phyloP scores from a whole-genome alignment of 306 rosid genomes.

The Trifolium repens region DNA sequence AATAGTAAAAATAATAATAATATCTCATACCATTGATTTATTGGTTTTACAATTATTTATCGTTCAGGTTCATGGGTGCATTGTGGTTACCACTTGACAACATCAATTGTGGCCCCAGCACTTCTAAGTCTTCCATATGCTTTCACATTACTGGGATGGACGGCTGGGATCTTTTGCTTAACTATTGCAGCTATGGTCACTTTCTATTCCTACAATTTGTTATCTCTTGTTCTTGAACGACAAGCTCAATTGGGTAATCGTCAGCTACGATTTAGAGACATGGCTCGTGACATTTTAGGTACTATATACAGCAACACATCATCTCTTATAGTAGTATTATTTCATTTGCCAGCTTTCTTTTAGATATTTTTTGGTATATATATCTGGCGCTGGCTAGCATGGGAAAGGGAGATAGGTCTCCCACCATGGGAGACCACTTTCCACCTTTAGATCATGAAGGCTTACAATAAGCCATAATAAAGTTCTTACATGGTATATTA shows the following conservation, averaged over 20 bases:
- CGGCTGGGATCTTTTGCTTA: conserved; percentile 62
- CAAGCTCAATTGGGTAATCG: conserved; percentile 77
- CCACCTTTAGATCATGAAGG: too few relatives aligned
- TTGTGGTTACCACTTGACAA: conserved; percentile 84
- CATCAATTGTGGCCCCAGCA: conserved; percentile 86
- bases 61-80: conserved; percentile 80
- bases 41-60: too few relatives aligned
- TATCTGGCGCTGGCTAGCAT: too few relatives aligned
- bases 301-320: background rate
- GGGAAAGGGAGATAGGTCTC: too few relatives aligned
- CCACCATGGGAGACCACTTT: too few relatives aligned
- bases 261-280: conserved; percentile 82
- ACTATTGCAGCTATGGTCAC: conserved; percentile 69
- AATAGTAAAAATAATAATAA: too few relatives aligned
- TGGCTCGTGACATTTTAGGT: conserved; percentile 83
- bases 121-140: conserved; percentile 84
- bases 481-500: too few relatives aligned
- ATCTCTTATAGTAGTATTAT: too few relatives aligned
- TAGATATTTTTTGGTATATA: too few relatives aligned
- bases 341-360: too few relatives aligned
- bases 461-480: too few relatives aligned
- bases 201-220: conserved; percentile 75
- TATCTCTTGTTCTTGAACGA: conserved; percentile 79
- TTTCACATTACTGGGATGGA: conserved; percentile 77
- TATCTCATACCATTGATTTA: too few relatives aligned